Conservation (phyloP, 164 flowering plant species). For the Berberis thunbergii region DNA sequence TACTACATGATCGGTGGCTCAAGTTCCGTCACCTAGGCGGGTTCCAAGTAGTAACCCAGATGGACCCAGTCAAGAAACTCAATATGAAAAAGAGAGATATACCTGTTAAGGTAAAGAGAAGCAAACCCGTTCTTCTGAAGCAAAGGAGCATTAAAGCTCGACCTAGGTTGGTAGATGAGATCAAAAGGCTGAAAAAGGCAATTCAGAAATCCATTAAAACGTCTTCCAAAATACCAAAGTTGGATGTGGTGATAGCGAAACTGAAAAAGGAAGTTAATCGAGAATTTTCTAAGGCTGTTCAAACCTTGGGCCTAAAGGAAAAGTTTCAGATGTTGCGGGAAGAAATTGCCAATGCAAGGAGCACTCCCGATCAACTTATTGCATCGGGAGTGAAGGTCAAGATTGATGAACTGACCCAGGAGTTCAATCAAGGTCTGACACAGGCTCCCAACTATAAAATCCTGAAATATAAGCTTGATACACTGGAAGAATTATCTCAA, state of each 20-base stretch:
- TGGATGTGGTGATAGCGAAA: slow-evolving; percentile 44
- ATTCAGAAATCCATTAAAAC: slow-evolving; percentile 44
- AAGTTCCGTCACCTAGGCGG: slow-evolving; percentile 78
- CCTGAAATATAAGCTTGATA: slow-evolving; percentile 46
- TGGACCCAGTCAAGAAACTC: slow-evolving; percentile 43
- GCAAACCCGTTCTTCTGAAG: too few species aligned
- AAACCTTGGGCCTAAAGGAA: slow-evolving; percentile 48
- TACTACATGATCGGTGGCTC: slow-evolving; percentile 50
- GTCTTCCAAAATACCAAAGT: slow-evolving; percentile 30
- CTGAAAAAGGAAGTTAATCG: slow-evolving; percentile 51
- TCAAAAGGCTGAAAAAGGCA: slow-evolving; percentile 56
- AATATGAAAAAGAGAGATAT: slow-evolving; percentile 66
- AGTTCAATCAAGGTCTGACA: slow-evolving; percentile 39
- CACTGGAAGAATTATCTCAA: slow-evolving; percentile 53
- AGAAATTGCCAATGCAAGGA: slow-evolving; percentile 41
- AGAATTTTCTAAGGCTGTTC: slow-evolving; percentile 58
- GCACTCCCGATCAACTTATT: slow-evolving; percentile 24
- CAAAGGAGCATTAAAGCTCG: slow-evolving; percentile 20
- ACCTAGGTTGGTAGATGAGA: slow-evolving; percentile 45
- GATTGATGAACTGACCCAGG: slow-evolving; percentile 40
- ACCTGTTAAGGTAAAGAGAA: slow-evolving; percentile 18
- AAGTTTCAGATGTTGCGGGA: slow-evolving; percentile 32
- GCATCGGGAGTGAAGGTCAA: slow-evolving; percentile 32
- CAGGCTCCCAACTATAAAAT: slow-evolving; percentile 54
- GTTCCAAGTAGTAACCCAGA: slow-evolving; percentile 57